Base-by-base conservation (phyloP, 179 eudicot species). In the Beta macrorhiza region DNA sequence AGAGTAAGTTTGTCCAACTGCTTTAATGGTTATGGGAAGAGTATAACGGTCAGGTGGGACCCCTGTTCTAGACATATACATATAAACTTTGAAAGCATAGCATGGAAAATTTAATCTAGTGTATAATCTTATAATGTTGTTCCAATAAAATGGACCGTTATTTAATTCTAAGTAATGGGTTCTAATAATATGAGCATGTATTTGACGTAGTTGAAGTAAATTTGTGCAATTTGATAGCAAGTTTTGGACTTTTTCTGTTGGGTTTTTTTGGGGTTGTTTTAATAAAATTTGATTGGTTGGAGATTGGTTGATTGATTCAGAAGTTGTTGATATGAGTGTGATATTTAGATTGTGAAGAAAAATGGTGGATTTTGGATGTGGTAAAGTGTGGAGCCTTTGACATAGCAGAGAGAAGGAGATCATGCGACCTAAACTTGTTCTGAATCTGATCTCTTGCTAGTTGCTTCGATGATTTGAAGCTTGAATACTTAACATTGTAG, bases 1-100 rank as follows among this genome's bases (percentile, higher is more conserved):
- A 17, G 87, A 79, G 56, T 72, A 87, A 78, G 72, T 49, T 64
- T 87, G 92, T 29, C 87, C 78, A 0, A 85, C 84, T 4, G 95
- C 91, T 85, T 93, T 94, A 37, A 94, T 64, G 13, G 89, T 81
- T 63, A 90, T 90, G 14, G 98, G 97, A 7, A 94, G 53, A 4
- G 97, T 92, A 76, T 87, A 93, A 15, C 71, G 78, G 67, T 92
- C 94, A 0, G 93, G 93, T 32, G 77, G 51, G 22, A 87, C 80
- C 51, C 90, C 89, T n/a, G 87, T 84, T 2, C 82, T 82, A 5
- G 82, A 73, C 98, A 94, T 94, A 72, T 68, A 55, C 44, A 89
- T 17, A 79, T 83, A 88, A 58, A 88, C 72, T 74, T 22, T 56
- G 16, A 87, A 68, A 7, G 93, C 93, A 55, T 86, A 81, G 22